phyloP scores from a whole-genome alignment of 2,329 filamentous ascomycete genomes.

The Lecanoromycetidae sp. region DNA sequence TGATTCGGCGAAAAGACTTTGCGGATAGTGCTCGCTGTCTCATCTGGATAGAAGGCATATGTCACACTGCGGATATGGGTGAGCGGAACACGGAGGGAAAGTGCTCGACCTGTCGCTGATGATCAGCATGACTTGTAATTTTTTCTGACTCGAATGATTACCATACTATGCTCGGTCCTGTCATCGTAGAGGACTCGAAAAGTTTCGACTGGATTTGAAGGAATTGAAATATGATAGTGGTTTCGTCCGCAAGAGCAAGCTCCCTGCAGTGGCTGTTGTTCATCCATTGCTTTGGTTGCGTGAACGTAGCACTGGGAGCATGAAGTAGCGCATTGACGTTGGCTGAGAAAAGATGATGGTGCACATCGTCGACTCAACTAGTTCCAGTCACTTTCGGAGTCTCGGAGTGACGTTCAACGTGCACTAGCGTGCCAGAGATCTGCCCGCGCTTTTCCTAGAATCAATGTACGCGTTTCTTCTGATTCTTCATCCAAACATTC shows the following conservation, averaged over 20 bases:
- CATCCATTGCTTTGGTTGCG: not conserved
- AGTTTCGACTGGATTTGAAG: conserved; percentile 42
- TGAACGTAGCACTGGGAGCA: not conserved
- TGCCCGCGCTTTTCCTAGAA: no score
- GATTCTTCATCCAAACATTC: no score
- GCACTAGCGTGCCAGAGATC: not conserved
- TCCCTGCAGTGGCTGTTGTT: conserved; percentile 46
- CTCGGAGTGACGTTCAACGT: not conserved
- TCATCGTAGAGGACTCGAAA: conserved; percentile 67
- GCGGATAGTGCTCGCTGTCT: conserved; percentile 55
- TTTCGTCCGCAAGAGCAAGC: conserved; percentile 80
- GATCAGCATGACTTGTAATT: conserved; percentile 10
- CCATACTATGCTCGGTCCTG: conserved; percentile 58
- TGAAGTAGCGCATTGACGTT: not conserved
- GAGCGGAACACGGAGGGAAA: conserved; percentile 69
- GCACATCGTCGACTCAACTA: not conserved
- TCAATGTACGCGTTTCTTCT: no score
- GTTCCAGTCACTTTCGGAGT: not conserved
- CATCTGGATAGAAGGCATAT: conserved; percentile 64
- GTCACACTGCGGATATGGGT: conserved; percentile 68
- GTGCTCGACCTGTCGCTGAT: conserved; percentile 52
- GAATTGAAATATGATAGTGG: conserved; percentile 63
- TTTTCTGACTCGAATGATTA: not conserved
- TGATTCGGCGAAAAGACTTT: conserved; percentile 52
- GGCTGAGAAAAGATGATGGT: not conserved